Conservation (phyloP, 2,329 filamentous ascomycete genomes). For the Pezicula neosporulosa region DNA sequence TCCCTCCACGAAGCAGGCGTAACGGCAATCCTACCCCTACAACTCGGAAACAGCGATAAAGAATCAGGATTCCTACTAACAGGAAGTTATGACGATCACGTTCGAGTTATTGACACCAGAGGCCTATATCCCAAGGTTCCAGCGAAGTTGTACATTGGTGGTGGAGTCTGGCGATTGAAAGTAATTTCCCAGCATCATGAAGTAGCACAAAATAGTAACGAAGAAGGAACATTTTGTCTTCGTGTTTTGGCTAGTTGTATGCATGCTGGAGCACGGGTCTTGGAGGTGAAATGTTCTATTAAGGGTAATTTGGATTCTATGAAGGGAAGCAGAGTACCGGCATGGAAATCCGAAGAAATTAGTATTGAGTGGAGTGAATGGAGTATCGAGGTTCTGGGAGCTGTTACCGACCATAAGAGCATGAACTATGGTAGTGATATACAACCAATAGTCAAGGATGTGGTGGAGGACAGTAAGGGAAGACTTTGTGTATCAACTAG, state of each 20-base stretch:
- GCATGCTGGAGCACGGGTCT: conserved; percentile 78
- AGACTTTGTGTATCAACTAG: conserved; percentile 63
- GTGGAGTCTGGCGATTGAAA: conserved; percentile 88
- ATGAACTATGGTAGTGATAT: conserved; percentile 93
- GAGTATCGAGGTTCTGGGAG: conserved; percentile 61
- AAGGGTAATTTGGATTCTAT: conserved; percentile 22
- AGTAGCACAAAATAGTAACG: neutral
- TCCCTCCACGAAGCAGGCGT: conserved; percentile 78
- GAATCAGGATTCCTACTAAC: conserved; percentile 65
- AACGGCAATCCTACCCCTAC: conserved; percentile 76
- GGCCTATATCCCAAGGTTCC: conserved; percentile 47
- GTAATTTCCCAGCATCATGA: conserved; percentile 37
- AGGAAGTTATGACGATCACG: conserved; percentile 85
- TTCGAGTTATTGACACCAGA: conserved; percentile 62
- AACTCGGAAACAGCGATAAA: conserved; percentile 25
- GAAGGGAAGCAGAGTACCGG: no score
- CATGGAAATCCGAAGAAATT: conserved; percentile 17
- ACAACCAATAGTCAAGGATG: conserved; percentile 34
- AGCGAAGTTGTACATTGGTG: conserved; percentile 66
- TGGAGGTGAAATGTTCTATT: conserved; percentile 35
- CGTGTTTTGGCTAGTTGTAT: conserved; percentile 85
- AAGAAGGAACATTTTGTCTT: conserved; percentile 26
- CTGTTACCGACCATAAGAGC: conserved; percentile 82
- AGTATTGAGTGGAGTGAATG: conserved; percentile 34
- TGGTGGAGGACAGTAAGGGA: conserved; percentile 5